A percentile compares a stretch with the other conserved stretches of the same genome.
phyloP scores from a whole-genome alignment of 495 filamentous ascomycete genomes.

The Penicillium fimorum region DNA sequence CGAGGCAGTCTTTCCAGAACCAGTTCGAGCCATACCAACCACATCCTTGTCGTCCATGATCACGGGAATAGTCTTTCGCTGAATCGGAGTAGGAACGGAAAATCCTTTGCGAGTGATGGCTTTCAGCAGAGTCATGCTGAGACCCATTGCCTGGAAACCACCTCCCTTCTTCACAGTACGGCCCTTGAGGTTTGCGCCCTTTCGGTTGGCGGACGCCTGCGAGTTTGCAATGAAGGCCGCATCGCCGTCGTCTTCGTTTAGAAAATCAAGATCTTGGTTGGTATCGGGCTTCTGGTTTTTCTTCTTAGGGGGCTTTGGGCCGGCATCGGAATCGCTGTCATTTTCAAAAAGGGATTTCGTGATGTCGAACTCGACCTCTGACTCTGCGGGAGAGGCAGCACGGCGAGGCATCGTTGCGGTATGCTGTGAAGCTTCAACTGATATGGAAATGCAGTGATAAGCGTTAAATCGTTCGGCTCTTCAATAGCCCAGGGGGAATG shows the following conservation, averaged over 20 bases:
- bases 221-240: constrained; percentile 83
- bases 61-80: constrained; percentile 92
- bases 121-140: constrained; percentile 77
- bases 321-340: constrained; percentile 52
- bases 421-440: constrained; percentile 11
- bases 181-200: constrained; percentile 75
- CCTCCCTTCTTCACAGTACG: constrained; percentile 88
- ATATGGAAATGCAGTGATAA: constrained; percentile 18
- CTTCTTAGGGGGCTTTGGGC: constrained; percentile 26
- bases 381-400: constrained; percentile 74
- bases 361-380: constrained; percentile 92
- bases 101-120: constrained; percentile 93
- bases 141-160: constrained; percentile 95
- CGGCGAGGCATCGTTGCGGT: constrained; percentile 52
- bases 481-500: neutral
- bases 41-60: constrained; percentile 87
- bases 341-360: constrained; percentile 70
- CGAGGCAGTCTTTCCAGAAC: constrained; percentile 94
- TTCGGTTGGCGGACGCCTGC: constrained; percentile 83
- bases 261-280: constrained; percentile 46
- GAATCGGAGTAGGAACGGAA: constrained; percentile 92
- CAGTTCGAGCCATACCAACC: constrained; percentile 95
- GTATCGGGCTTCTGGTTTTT: constrained; percentile 30
- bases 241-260: constrained; percentile 64
- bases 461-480: constrained; percentile 6